phyloP scores from a whole-genome alignment of 495 filamentous ascomycete genomes.

The Aspergillus asperescens region DNA sequence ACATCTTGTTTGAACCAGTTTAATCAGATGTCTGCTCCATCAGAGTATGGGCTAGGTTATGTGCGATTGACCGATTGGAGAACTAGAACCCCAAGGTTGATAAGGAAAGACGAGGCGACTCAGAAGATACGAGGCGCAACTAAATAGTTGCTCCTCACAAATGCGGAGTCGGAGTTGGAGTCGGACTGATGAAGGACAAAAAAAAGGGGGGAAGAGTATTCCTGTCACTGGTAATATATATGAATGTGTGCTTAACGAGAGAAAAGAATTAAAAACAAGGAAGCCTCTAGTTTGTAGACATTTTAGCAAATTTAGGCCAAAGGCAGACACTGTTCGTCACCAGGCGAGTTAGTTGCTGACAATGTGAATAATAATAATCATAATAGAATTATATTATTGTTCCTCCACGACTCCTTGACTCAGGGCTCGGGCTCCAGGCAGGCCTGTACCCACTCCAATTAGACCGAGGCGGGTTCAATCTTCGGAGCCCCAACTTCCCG shows the following conservation, averaged over 20 bases:
- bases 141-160: background rate
- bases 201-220: background rate
- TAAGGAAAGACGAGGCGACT: background rate
- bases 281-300: too few relatives aligned
- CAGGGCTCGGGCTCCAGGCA: too few relatives aligned
- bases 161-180: background rate
- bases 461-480: background rate
- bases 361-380: too few relatives aligned
- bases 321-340: too few relatives aligned
- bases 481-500: slow-evolving; percentile 20
- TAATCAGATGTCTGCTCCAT: slow-evolving; percentile 12
- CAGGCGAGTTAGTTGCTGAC: too few relatives aligned
- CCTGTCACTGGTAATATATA: background rate
- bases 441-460: background rate
- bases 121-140: background rate
- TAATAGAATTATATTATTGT: too few relatives aligned
- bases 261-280: too few relatives aligned
- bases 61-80: background rate
- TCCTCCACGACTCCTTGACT: too few relatives aligned
- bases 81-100: too few relatives aligned
- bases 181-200: background rate
- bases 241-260: background rate
- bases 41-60: background rate
- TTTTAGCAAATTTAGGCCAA: too few relatives aligned
- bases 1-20: slow-evolving; percentile 4